Evolutionary conservation across 2,329 filamentous ascomycete genomes (phyloP).

Genomic region (Hypoxylon sp.): DNA sequence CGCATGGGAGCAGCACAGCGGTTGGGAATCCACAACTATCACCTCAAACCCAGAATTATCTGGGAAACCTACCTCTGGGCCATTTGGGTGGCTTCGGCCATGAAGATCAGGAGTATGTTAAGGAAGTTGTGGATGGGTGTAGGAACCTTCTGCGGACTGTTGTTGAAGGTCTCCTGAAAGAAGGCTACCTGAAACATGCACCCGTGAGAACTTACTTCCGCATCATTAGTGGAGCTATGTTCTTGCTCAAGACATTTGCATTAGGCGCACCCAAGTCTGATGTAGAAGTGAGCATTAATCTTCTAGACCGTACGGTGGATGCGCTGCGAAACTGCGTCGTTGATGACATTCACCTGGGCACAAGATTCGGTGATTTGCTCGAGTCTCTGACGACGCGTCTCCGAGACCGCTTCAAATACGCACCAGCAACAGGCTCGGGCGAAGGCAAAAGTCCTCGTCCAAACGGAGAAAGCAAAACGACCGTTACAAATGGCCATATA

Average conservation of each 20-base stretch:
- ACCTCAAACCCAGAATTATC: slow-evolving; percentile 75
- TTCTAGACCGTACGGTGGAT: slow-evolving; percentile 82
- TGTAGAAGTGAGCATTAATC: slow-evolving; percentile 79
- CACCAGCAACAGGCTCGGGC: slow-evolving; percentile 62
- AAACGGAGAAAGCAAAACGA: slow-evolving; percentile 51
- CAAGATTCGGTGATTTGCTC: slow-evolving; percentile 85
- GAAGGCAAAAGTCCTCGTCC: slow-evolving; percentile 61
- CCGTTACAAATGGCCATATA: slow-evolving; percentile 51
- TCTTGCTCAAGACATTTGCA: slow-evolving; percentile 86
- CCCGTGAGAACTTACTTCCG: slow-evolving; percentile 89
- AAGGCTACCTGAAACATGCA: slow-evolving; percentile 84
- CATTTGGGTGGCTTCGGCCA: slow-evolving; percentile 75
- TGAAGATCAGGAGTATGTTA: slow-evolving; percentile 80
- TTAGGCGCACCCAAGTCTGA: slow-evolving; percentile 84
- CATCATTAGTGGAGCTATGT: slow-evolving; percentile 88
- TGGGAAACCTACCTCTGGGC: slow-evolving; percentile 74
- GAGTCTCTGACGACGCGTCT: slow-evolving; percentile 82
- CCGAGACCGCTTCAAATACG: slow-evolving; percentile 81
- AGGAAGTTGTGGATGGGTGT: slow-evolving; percentile 82
- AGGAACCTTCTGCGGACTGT: slow-evolving; percentile 83
- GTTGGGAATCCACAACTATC: slow-evolving; percentile 65
- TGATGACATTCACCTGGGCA: slow-evolving; percentile 88
- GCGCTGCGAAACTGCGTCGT: slow-evolving; percentile 84
- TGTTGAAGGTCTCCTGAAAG: slow-evolving; percentile 80
- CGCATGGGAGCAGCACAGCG: slow-evolving; percentile 56